These are phyloP conservation scores for Agrocybe pediades DNA, from an alignment of 768 basidiomycete species.

Conservation along the genomic window DNA sequence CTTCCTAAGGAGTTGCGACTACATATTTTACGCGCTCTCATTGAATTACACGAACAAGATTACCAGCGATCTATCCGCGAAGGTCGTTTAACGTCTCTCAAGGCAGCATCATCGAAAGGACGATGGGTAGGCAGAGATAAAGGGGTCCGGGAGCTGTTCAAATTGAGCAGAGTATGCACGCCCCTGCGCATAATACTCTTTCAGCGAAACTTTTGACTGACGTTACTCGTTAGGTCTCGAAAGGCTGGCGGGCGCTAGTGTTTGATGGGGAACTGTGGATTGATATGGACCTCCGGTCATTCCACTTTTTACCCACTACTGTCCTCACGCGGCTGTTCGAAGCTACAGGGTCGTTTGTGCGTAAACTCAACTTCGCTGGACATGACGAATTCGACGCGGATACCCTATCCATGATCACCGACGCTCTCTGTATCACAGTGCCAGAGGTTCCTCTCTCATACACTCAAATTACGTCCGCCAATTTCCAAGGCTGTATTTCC, in stretches of 20 bases:
- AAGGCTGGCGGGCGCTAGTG: conserved; percentile 70
- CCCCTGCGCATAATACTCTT: conserved; percentile 17
- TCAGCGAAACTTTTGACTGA: conserved; percentile 7
- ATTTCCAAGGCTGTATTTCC: conserved; percentile 70
- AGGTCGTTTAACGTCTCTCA: conserved; percentile 60
- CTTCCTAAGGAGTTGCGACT: conserved; percentile 76
- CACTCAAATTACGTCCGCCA: conserved; percentile 72
- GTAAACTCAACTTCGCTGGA: conserved; percentile 62
- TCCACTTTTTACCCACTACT: conserved; percentile 54
- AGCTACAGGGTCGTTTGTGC: conserved; percentile 65
- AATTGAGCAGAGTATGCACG: conserved; percentile 71
- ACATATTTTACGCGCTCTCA: conserved; percentile 54
- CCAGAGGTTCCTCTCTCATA: conserved; percentile 37
- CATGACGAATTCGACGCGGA: conserved; percentile 52
- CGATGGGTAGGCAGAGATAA: conserved; percentile 78
- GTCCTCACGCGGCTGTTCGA: conserved; percentile 56
- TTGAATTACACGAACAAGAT: conserved; percentile 62
- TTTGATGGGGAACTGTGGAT: conserved; percentile 90
- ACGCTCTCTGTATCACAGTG: conserved; percentile 50
- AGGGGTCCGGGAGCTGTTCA: conserved; percentile 78
- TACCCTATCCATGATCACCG: conserved; percentile 53
- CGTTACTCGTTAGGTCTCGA: conserved; percentile 60
- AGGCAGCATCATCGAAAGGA: conserved; percentile 59
- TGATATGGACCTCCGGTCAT: conserved; percentile 60
- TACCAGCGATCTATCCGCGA: conserved; percentile 44